Percentiles rank a stretch among this genome's conserved stretches.
Evolutionary conservation across 164 flowering plant species (phyloP).

Genomic region (Chimonanthus praecox): DNA sequence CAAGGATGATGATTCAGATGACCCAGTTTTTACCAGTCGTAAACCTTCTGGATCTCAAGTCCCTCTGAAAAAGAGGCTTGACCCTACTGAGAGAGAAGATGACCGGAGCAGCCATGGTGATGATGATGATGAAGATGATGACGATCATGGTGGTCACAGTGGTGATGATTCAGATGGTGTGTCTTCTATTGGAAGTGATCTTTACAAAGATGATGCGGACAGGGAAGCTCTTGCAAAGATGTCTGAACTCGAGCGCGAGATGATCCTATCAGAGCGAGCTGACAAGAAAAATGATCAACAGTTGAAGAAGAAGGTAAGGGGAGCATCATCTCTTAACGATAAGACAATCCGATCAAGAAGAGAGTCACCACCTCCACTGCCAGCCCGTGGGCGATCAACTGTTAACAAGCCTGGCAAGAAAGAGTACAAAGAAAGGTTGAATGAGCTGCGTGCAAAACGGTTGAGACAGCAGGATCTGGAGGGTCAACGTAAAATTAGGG

Average conservation of each 20-base stretch:
- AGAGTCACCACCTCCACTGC: slow-evolving; percentile 41
- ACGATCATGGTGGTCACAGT: slow-evolving; percentile 46
- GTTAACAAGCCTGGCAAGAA: slow-evolving; percentile 61
- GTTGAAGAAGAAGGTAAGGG: slow-evolving; percentile 51
- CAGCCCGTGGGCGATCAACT: slow-evolving; percentile 60
- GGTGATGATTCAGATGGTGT: slow-evolving; percentile 38
- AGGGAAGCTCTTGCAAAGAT: slow-evolving; percentile 58
- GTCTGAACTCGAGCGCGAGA: slow-evolving; percentile 81
- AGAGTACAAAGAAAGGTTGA: slow-evolving; percentile 76
- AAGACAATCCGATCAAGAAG: slow-evolving; percentile 28
- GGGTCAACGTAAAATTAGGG: slow-evolving; percentile 40
- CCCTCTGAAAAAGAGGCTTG: slow-evolving; percentile 87
- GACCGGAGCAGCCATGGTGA: slow-evolving; percentile 53
- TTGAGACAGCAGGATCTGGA: slow-evolving; percentile 68
- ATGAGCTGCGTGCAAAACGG: slow-evolving; percentile 77
- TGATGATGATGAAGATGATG: slow-evolving; percentile 39
- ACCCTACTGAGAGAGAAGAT: slow-evolving; percentile 61
- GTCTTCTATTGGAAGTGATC: slow-evolving; percentile 79
- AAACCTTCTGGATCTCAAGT: slow-evolving; percentile 81
- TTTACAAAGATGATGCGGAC: slow-evolving; percentile 81
- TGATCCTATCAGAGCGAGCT: slow-evolving; percentile 72
- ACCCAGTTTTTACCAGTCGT: slow-evolving; percentile 45
- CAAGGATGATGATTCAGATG: slow-evolving; percentile 79
- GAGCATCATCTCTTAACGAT: slow-evolving; percentile 38
- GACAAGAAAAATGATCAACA: slow-evolving; percentile 53